Percentiles rank a stretch among this genome's conserved stretches.
These are phyloP conservation scores for Talaromyces borbonicus DNA, from an alignment of 495 filamentous ascomycete genomes.

Conservation along the genomic window DNA sequence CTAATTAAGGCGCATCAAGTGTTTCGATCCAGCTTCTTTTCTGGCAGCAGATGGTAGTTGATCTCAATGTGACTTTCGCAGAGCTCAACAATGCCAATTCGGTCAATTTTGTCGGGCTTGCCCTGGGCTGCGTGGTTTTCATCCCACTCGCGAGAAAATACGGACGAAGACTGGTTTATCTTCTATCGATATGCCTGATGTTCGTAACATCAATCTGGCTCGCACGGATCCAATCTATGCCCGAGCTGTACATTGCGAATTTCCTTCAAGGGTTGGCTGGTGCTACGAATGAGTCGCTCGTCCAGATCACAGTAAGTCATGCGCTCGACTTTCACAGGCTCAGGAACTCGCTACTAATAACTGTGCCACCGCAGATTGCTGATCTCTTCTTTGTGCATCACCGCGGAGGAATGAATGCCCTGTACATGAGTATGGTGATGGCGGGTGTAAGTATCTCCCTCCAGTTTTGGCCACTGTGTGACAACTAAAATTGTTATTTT, in stretches of 20 bases:
- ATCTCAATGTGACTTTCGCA: slow-evolving; percentile 18
- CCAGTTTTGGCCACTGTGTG: neutral
- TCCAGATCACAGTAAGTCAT: slow-evolving; percentile 22
- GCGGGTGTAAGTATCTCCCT: slow-evolving; percentile 19
- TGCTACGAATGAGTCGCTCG: slow-evolving; percentile 26
- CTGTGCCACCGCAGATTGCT: slow-evolving; percentile 15
- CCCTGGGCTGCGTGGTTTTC: slow-evolving; percentile 23
- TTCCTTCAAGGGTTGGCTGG: slow-evolving; percentile 24
- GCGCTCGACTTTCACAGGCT: neutral
- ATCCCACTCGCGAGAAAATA: slow-evolving; percentile 26
- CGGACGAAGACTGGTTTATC: slow-evolving; percentile 26
- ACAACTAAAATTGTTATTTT: neutral
- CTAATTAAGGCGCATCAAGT: slow-evolving; percentile 7
- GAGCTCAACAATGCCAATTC: slow-evolving; percentile 22
- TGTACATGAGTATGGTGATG: slow-evolving; percentile 28
- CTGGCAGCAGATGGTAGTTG: slow-evolving; percentile 27
- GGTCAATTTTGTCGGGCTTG: slow-evolving; percentile 24
- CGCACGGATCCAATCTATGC: slow-evolving; percentile 14
- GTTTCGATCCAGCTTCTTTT: slow-evolving; percentile 24
- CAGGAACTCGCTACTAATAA: neutral
- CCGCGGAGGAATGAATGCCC: slow-evolving; percentile 25
- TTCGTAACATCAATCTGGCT: slow-evolving; percentile 23
- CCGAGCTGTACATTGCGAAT: slow-evolving; percentile 22
- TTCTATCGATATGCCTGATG: slow-evolving; percentile 21
- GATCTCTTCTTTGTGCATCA: slow-evolving; percentile 33